Conservation (phyloP, 371 early-diverging fungal species). For the Mortierella sp. region DNA sequence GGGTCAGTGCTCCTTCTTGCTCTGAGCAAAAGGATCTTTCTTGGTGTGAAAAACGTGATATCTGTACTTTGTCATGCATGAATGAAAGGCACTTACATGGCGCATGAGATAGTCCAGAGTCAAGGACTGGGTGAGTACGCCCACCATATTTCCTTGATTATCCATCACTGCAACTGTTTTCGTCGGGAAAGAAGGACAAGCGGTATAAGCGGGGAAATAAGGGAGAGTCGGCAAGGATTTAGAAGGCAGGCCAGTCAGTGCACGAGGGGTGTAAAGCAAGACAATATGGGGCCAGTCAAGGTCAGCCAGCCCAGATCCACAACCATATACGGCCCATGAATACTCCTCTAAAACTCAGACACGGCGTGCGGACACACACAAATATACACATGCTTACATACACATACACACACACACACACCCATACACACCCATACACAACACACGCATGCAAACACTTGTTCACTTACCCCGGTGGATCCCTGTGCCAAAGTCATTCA, state of each 20-base stretch:
- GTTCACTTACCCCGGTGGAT: conserved; percentile 74
- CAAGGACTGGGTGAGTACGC: conserved; percentile 86
- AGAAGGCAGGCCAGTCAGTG: not conserved
- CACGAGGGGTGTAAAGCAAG: not conserved
- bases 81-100: conserved; percentile 30
- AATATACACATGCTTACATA: no score
- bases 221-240: not conserved
- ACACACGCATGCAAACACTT: no score
- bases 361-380: not conserved
- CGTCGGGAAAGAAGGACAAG: not conserved
- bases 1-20: not conserved
- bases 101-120: conserved; percentile 73
- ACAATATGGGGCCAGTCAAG: not conserved
- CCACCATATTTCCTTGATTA: conserved; percentile 57
- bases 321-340: not conserved
- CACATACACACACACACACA: not conserved
- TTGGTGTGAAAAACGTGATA: not conserved
- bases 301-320: not conserved
- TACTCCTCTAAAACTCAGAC: not conserved
- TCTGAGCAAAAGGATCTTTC: not conserved
- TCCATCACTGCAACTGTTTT: conserved; percentile 58
- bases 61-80: not conserved
- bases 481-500: conserved; percentile 82
- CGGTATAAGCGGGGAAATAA: not conserved
- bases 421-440: no score